phyloP scores from a whole-genome alignment of 306 rosid genomes.

The Alnus glutinosa region DNA sequence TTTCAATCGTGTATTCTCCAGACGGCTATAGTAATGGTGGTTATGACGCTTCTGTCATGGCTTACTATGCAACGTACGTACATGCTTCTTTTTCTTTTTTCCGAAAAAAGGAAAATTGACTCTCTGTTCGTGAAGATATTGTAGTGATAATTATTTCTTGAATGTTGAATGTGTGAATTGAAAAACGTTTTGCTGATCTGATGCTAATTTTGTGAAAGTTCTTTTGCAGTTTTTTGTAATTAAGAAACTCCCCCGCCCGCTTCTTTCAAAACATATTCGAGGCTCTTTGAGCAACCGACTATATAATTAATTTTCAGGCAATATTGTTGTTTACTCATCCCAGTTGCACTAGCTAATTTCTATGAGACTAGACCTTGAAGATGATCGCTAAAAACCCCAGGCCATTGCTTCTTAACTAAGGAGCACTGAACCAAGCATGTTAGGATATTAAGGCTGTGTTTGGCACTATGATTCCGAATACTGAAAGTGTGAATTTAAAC shows the following conservation, averaged over 20 bases:
- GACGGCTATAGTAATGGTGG: constrained; percentile 29
- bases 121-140: not conserved
- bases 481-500: no score
- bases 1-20: constrained; percentile 36
- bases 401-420: no score
- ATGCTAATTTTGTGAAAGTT: not conserved
- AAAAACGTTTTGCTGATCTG: not conserved
- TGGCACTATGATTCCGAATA: no score
- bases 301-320: not conserved
- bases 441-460: no score
- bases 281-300: not conserved
- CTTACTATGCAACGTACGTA: not conserved
- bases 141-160: not conserved
- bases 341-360: no score
- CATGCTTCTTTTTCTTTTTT: not conserved
- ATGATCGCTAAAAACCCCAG: no score
- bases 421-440: no score
- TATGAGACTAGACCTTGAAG: no score
- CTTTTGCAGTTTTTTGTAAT: no score
- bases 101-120: not conserved
- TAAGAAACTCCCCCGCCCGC: no score
- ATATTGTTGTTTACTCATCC: not conserved
- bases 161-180: not conserved
- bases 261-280: not conserved
- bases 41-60: not conserved